Conservation (phyloP, 331 rosid species). For the Pyrus hybrid region DNA sequence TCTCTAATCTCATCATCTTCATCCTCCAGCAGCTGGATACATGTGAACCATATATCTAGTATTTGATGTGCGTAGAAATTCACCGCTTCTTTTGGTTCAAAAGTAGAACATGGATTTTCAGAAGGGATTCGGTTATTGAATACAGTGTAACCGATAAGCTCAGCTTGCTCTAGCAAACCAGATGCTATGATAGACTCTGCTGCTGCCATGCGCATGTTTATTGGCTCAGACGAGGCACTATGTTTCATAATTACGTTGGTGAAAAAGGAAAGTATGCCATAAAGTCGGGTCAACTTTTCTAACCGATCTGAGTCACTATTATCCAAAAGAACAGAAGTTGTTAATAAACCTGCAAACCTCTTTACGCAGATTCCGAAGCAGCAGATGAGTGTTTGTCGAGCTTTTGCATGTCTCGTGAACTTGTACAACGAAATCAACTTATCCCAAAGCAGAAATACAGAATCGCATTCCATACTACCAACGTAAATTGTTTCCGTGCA, state of each 20-base stretch:
- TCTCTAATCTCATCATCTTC: conserved; percentile 73
- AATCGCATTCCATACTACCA: conserved; percentile 63
- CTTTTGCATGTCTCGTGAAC: conserved; percentile 67
- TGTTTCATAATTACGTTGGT: conserved; percentile 43
- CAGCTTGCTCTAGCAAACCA: conserved; percentile 81
- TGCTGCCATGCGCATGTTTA: conserved; percentile 72
- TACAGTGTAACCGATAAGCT: conserved; percentile 35
- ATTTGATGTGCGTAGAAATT: conserved; percentile 57
- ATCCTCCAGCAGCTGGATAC: conserved; percentile 89
- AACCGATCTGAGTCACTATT: conserved; percentile 20
- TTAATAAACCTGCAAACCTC: conserved; percentile 42
- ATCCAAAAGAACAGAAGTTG: conserved; percentile 8
- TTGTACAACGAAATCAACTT: conserved; percentile 53
- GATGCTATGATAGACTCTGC: conserved; percentile 80
- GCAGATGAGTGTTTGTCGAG: conserved; percentile 57
- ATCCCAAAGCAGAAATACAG: conserved; percentile 69
- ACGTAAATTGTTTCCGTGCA: conserved; percentile 41
- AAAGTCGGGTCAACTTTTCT: conserved; percentile 24
- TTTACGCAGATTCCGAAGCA: conserved; percentile 72
- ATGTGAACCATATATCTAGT: conserved; percentile 69
- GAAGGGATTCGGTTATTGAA: conserved; percentile 25
- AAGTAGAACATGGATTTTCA: conserved; percentile 19
- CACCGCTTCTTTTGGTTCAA: conserved; percentile 37
- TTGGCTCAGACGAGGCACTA: conserved; percentile 65
- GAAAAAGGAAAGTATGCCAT: conserved; percentile 48